Evolutionary conservation across 768 basidiomycete species (phyloP).

Genomic region (Boletus pseudopeckii): DNA sequence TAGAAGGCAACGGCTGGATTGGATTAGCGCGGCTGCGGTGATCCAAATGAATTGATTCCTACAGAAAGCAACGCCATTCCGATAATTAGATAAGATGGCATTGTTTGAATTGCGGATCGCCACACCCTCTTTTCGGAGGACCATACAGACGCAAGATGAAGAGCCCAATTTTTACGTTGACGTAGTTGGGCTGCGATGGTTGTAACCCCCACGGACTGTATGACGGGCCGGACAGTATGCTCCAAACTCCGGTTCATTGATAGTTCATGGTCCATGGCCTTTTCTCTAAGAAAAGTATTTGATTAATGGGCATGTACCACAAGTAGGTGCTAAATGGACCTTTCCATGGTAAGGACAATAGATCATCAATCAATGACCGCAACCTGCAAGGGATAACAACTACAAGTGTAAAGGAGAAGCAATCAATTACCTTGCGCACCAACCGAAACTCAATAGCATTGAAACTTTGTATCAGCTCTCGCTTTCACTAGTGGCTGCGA

Average conservation of each 20-base stretch:
- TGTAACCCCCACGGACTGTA: neutral
- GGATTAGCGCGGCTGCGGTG: neutral
- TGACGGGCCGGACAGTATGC: neutral
- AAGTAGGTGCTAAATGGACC: neutral
- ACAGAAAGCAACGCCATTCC: neutral
- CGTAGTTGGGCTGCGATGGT: neutral
- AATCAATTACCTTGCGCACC: neutral
- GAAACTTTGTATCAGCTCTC: neutral
- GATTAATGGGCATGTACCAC: neutral
- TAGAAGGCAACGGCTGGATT: neutral
- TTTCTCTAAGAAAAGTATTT: neutral
- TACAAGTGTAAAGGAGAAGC: neutral
- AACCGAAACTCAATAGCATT: neutral
- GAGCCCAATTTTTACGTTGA: neutral
- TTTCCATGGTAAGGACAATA: neutral
- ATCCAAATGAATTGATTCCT: neutral
- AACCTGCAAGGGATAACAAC: neutral
- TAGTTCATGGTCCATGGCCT: neutral
- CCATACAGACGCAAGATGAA: neutral
- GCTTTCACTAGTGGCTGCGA: neutral
- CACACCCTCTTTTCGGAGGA: no score
- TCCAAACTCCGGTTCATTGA: neutral
- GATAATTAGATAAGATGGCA: constrained; percentile 2
- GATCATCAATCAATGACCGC: neutral
- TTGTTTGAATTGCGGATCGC: neutral